These are phyloP conservation scores for Epichloe gansuensis DNA, from an alignment of 2,329 filamentous ascomycete species.

Conservation along the genomic window DNA sequence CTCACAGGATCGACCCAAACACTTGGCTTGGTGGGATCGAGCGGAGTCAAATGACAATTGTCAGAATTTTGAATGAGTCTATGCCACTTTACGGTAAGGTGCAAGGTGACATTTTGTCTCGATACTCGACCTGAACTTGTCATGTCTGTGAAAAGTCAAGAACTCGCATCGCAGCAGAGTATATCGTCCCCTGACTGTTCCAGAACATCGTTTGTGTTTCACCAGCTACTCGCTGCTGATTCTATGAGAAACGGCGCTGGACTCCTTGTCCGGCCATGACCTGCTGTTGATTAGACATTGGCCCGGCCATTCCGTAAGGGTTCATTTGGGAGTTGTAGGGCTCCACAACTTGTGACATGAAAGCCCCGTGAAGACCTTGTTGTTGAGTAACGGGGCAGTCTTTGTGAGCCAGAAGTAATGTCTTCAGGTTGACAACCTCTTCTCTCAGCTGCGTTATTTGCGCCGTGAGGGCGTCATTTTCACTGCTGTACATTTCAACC, in stretches of 20 bases:
- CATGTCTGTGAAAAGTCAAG: background rate
- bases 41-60: background rate
- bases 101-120: background rate
- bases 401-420: constrained; percentile 83
- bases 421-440: constrained; percentile 92
- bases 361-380: constrained; percentile 50
- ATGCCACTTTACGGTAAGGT: background rate
- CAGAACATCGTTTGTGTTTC: background rate
- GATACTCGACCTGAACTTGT: background rate
- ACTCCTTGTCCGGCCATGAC: constrained; percentile 44
- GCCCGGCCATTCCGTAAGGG: constrained; percentile 44
- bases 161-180: background rate
- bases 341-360: constrained; percentile 44
- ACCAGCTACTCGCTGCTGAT: constrained; percentile 8
- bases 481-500: constrained; percentile 81
- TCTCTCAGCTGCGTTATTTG: constrained; percentile 79
- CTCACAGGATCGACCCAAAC: background rate
- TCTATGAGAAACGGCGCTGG: constrained; percentile 46
- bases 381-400: constrained; percentile 88
- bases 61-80: background rate
- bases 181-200: background rate
- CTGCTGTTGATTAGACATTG: constrained; percentile 36
- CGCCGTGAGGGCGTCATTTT: constrained; percentile 77
- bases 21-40: background rate
- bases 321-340: constrained; percentile 45